Evolutionary conservation across 2,329 filamentous ascomycete species (phyloP), one percentile per base, ranked within the genome.

Genomic region (Aspergillus tanneri): DNA sequence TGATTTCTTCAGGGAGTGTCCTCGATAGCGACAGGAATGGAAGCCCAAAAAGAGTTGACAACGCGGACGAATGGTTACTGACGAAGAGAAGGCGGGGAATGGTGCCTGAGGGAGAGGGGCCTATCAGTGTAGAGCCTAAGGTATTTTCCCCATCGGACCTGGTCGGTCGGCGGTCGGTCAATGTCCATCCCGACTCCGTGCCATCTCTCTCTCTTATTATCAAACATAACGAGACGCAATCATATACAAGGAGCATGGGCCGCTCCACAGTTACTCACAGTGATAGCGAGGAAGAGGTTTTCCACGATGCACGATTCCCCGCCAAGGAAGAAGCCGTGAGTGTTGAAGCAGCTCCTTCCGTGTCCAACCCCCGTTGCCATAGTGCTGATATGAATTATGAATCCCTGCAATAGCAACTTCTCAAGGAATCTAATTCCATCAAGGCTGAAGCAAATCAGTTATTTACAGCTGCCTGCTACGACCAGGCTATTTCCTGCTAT

Each of bases 401-500:
- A 18, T 37, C 23, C 38, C 18, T 39, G 12, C 21, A n/a, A 49
- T 52, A 88, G 85, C 72, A 76, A 28, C 81, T 96, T 12, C 68
- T 95, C 16, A 67, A 76, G 41, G 83, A 92, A 69, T 89, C 89
- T 3, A 85, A 87, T 59, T 66, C 78, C 1, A 82, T 85, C 60
- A 96, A 96, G 70, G 64, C 80, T 2, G 77, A 84, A 47, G 92
- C 90, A 11, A 97, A 96, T 65, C 70, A 79, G 4, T 79, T 90
- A n/a, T 97, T 96, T 71, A 76, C 79, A 1, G 79, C 81, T 3
- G 80, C 81, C 34, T 81, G 84, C 53, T 93, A 87, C 70, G 80
- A 85, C 47, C 83, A 86, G 53, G 92, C 92, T 32, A 85, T 97
- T 53, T 81, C 84, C 57, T 86, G 81, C 52, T 97, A 97, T 72